phyloP scores from a whole-genome alignment of 139 green algal species.

The Haematococcus lacustris region DNA sequence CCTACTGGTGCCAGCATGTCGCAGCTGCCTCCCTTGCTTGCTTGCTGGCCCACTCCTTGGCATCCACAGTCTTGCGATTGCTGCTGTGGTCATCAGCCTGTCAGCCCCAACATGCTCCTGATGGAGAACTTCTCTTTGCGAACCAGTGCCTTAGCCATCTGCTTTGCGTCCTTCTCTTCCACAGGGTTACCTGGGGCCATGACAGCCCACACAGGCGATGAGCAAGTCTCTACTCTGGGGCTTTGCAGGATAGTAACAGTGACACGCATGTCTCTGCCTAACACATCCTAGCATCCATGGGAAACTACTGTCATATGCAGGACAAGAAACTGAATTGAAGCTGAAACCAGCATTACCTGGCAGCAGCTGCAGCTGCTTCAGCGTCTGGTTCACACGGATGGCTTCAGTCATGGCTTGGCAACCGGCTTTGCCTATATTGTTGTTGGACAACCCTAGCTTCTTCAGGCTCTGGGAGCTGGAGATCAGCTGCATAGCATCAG shows the following conservation, averaged over 20 bases:
- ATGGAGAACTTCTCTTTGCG: constrained; percentile 35
- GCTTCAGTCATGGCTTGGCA: constrained; percentile 45
- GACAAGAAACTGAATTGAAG: too few relatives aligned
- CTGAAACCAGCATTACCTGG: constrained; percentile 21
- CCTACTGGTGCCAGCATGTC: too few relatives aligned
- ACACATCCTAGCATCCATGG: too few relatives aligned
- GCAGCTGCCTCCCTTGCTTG: too few relatives aligned
- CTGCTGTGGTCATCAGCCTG: too few relatives aligned
- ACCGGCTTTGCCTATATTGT: constrained; percentile 38
- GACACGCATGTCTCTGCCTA: too few relatives aligned
- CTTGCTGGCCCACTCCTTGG: too few relatives aligned
- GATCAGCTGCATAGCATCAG: constrained; percentile 26
- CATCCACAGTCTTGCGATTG: too few relatives aligned
- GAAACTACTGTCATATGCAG: too few relatives aligned
- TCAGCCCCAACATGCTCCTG: constrained; percentile 14
- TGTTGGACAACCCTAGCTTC: constrained; percentile 39
- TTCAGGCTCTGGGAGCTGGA: constrained; percentile 19
- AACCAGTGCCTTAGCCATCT: constrained; percentile 28
- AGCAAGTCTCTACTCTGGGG: too few relatives aligned
- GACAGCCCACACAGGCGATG: too few relatives aligned
- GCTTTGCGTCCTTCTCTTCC: constrained; percentile 32
- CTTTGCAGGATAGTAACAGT: too few relatives aligned
- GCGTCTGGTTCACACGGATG: constrained; percentile 22
- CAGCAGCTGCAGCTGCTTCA: constrained; percentile 46
- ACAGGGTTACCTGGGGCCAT: constrained; percentile 21